These are phyloP conservation scores for Trichophaea hybrida DNA, from an alignment of 2,329 filamentous ascomycete genomes.

Conservation along the genomic window DNA sequence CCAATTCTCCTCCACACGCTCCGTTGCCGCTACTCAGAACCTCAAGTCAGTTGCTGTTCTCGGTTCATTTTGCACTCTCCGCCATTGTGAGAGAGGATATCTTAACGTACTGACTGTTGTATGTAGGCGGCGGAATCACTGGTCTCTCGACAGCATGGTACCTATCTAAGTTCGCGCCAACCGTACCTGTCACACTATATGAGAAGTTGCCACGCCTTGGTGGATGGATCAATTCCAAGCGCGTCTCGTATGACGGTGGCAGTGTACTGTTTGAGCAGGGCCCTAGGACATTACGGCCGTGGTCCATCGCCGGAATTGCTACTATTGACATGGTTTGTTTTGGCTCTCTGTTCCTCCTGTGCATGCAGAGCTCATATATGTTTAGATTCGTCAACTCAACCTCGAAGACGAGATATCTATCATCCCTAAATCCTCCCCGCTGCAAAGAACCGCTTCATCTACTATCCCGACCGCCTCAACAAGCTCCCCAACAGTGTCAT, in stretches of 20 bases:
- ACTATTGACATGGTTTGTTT: slow-evolving; percentile 54
- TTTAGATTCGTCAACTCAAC: slow-evolving; percentile 44
- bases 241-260: slow-evolving; percentile 40
- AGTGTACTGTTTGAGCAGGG: slow-evolving; percentile 67
- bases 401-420: slow-evolving; percentile 43
- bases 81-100: background rate
- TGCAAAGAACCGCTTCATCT: slow-evolving; percentile 59
- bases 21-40: slow-evolving; percentile 5
- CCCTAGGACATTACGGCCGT: slow-evolving; percentile 57
- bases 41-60: slow-evolving; percentile 27
- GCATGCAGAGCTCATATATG: background rate
- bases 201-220: slow-evolving; percentile 57
- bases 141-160: slow-evolving; percentile 68
- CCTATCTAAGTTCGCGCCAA: slow-evolving; percentile 52
- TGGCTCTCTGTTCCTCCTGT: background rate
- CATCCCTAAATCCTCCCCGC: slow-evolving; percentile 39
- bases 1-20: background rate
- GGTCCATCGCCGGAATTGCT: slow-evolving; percentile 44
- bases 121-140: slow-evolving; percentile 62
- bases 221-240: slow-evolving; percentile 67
- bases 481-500: slow-evolving; percentile 38
- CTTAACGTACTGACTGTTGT: background rate
- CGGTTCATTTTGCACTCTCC: slow-evolving; percentile 22
- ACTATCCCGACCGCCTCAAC: slow-evolving; percentile 73
- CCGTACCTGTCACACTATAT: slow-evolving; percentile 63